Evolutionary conservation across 345 rosid species (phyloP).

Genomic region (Geranium brycei): DNA sequence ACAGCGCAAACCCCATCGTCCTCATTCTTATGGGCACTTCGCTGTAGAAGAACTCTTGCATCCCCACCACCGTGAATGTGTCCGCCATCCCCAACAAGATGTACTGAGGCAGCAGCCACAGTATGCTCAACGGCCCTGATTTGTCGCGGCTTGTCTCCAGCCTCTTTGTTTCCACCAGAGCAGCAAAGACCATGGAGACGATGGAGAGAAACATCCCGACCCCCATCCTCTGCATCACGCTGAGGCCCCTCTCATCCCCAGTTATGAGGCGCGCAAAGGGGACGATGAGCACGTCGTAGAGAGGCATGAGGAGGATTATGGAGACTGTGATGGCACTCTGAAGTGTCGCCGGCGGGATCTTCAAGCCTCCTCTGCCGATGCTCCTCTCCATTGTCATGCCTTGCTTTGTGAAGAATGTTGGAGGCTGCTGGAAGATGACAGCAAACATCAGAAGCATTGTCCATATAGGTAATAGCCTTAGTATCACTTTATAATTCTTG

Average conservation of each 20-base stretch:
- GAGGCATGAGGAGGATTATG: constrained; percentile 74
- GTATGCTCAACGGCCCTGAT: constrained; percentile 48
- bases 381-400: constrained; percentile 77
- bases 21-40: constrained; percentile 82
- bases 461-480: constrained; percentile 77
- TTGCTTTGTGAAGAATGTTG: constrained; percentile 85
- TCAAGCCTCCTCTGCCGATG: constrained; percentile 46
- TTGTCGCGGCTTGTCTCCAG: constrained; percentile 24
- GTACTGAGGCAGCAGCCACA: constrained; percentile 83
- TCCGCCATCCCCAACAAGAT: constrained; percentile 72
- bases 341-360: constrained; percentile 84
- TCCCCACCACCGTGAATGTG: constrained; percentile 85
- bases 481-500: constrained; percentile 15
- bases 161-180: constrained; percentile 64
- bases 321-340: constrained; percentile 84
- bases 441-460: constrained; percentile 82
- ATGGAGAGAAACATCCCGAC: constrained; percentile 74
- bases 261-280: constrained; percentile 36
- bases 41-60: constrained; percentile 92
- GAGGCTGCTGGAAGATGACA: constrained; percentile 75
- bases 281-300: constrained; percentile 53
- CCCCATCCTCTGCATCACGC: constrained; percentile 76
- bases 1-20: constrained; percentile 84
- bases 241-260: constrained; percentile 39
- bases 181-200: constrained; percentile 75